Evolutionary conservation across 257 asterid species (phyloP).

Genomic region (Fraxinus cuspidata): DNA sequence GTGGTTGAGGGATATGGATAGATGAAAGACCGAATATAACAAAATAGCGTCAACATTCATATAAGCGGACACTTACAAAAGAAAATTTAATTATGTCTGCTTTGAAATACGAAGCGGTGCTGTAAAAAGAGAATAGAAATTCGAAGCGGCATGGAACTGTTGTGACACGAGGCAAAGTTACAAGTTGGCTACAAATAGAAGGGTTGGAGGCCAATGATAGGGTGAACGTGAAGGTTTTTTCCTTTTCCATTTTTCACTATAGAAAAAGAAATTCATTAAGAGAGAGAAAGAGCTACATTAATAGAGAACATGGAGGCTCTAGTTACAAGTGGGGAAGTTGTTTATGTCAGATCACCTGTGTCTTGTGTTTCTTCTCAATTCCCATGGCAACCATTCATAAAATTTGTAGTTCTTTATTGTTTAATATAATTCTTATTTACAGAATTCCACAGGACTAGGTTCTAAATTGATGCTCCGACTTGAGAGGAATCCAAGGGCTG

Average conservation of each 20-base stretch:
- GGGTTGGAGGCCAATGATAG: not conserved
- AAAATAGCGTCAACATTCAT: not conserved
- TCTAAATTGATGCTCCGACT: constrained; percentile 8
- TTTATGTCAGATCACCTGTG: not conserved
- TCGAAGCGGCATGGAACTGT: not conserved
- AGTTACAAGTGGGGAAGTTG: not conserved
- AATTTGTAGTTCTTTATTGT: not conserved
- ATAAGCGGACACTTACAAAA: not conserved
- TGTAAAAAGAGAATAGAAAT: no score
- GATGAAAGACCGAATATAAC: not conserved
- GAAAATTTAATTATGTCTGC: not conserved
- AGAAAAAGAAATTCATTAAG: not conserved
- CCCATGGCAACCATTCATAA: constrained; percentile 10
- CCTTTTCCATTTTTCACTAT: not conserved
- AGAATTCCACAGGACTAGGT: not conserved
- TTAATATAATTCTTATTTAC: constrained; percentile 18
- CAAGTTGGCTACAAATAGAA: constrained; percentile 1
- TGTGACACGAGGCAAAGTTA: not conserved
- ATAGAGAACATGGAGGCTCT: not conserved
- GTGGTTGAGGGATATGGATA: not conserved
- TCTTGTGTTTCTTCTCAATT: constrained; percentile 14
- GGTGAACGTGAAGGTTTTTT: not conserved
- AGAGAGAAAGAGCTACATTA: not conserved
- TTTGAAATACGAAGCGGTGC: not conserved
- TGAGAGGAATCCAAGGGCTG: not conserved